Evolutionary conservation across 2,329 filamentous ascomycete species (phyloP).

Genomic region (Stachybotrys chlorohalonatus): DNA sequence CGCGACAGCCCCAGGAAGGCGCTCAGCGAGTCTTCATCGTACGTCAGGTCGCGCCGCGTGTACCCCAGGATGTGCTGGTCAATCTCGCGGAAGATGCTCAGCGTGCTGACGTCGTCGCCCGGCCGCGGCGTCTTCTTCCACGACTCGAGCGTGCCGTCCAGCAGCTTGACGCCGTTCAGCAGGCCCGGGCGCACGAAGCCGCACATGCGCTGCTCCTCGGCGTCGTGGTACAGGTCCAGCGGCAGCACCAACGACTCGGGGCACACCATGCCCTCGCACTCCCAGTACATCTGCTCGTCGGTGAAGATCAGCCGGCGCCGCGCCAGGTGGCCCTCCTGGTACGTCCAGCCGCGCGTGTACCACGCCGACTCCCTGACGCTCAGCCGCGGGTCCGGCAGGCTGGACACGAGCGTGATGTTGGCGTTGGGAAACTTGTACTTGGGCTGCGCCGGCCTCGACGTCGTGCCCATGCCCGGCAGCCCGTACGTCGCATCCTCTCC

Average conservation of each 20-base stretch:
- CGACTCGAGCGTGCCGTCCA: constrained; percentile 24
- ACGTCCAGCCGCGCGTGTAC: constrained; percentile 28
- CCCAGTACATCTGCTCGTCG: constrained; percentile 28
- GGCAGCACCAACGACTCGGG: constrained; percentile 23
- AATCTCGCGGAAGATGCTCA: constrained; percentile 24
- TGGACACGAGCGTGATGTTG: constrained; percentile 21
- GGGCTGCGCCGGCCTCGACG: constrained; percentile 16
- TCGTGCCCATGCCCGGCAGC: constrained; percentile 22
- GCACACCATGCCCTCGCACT: constrained; percentile 28
- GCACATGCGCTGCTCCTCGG: constrained; percentile 22
- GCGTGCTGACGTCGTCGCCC: constrained; percentile 19
- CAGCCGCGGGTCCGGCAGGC: constrained; percentile 18
- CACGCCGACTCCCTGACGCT: constrained; percentile 21
- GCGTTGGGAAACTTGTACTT: constrained; percentile 21
- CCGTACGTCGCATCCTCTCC: constrained; percentile 22
- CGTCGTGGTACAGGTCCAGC: constrained; percentile 20
- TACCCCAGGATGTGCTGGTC: constrained; percentile 24
- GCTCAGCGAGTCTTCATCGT: constrained; percentile 22
- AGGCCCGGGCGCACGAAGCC: constrained; percentile 25
- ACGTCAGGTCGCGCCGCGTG: constrained; percentile 16
- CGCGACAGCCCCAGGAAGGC: constrained; percentile 21
- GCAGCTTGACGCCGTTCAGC: constrained; percentile 23
- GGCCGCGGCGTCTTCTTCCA: constrained; percentile 21
- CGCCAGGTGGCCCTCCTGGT: constrained; percentile 27
- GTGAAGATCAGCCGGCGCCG: constrained; percentile 28